Conservation (phyloP, 306 rosid genomes). For the Cucumis melo region DNA sequence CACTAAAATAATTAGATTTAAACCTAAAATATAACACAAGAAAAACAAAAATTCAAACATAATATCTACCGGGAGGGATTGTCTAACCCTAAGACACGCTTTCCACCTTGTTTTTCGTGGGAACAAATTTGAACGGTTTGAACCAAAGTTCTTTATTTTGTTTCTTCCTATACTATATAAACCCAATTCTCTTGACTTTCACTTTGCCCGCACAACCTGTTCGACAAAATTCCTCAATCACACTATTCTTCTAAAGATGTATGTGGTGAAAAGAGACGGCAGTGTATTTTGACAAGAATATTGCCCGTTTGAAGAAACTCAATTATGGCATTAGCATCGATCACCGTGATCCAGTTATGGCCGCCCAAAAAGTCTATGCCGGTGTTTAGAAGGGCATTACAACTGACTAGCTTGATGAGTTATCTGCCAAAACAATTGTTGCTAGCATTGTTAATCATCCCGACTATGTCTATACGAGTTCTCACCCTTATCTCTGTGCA, state of each 20-base stretch:
- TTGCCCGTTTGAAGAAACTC: conserved; percentile 80
- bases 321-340: conserved; percentile 77
- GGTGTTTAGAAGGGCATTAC: conserved; percentile 93
- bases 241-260: conserved; percentile 22
- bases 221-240: conserved; percentile 28
- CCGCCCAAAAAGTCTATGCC: conserved; percentile 83
- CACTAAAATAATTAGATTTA: no score
- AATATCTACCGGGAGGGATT: no score
- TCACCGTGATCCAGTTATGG: conserved; percentile 75
- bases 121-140: conserved; percentile 12
- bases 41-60: no score
- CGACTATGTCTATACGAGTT: conserved; percentile 72
- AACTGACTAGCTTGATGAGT: conserved; percentile 83
- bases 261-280: conserved; percentile 82
- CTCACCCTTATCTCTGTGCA: background rate
- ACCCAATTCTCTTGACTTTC: background rate
- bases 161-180: conserved; percentile 1
- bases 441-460: conserved; percentile 85
- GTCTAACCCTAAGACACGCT: no score
- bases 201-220: conserved; percentile 24
- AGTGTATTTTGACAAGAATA: conserved; percentile 89
- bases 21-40: no score
- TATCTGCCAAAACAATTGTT: conserved; percentile 93
- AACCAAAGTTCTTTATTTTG: background rate
- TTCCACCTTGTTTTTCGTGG: conserved; percentile 12